A percentile compares a stretch with the other conserved stretches of the same genome.
phyloP scores from a whole-genome alignment of 2,329 filamentous ascomycete genomes.

The Epichloe hybrida region DNA sequence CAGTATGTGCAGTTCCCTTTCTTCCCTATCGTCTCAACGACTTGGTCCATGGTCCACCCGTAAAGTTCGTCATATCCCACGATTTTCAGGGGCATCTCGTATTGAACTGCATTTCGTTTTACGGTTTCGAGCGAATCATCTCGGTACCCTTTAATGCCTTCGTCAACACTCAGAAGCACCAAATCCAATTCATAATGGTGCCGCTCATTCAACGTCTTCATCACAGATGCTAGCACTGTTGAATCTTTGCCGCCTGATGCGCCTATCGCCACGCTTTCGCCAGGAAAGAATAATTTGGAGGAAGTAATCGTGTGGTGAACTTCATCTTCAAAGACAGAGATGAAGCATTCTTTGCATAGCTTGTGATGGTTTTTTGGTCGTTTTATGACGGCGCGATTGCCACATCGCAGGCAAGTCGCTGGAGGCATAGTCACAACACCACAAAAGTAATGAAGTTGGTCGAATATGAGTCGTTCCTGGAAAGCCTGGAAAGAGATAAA shows the following conservation, averaged over 20 bases:
- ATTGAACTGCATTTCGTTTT: slow-evolving; percentile 82
- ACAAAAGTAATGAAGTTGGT: neutral
- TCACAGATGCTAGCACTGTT: slow-evolving; percentile 83
- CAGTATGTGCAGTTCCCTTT: slow-evolving; percentile 99
- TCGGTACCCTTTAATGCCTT: slow-evolving; percentile 92
- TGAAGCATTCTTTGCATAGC: slow-evolving; percentile 81
- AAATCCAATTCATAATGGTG: slow-evolving; percentile 78
- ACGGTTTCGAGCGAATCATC: slow-evolving; percentile 95
- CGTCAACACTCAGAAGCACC: slow-evolving; percentile 81
- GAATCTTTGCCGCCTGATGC: slow-evolving; percentile 96
- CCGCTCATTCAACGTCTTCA: slow-evolving; percentile 88
- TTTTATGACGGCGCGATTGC: slow-evolving; percentile 72
- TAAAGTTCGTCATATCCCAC: slow-evolving; percentile 90
- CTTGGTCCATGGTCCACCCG: slow-evolving; percentile 98
- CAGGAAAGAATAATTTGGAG: slow-evolving; percentile 65
- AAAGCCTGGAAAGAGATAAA: neutral
- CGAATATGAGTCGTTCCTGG: neutral
- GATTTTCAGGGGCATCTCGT: slow-evolving; percentile 82
- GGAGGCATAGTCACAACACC: slow-evolving; percentile 51
- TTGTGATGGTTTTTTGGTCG: slow-evolving; percentile 96
- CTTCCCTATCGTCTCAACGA: slow-evolving; percentile 90
- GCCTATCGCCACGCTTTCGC: slow-evolving; percentile 84
- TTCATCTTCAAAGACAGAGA: slow-evolving; percentile 78
- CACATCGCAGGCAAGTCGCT: slow-evolving; percentile 61
- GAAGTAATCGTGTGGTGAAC: slow-evolving; percentile 83